Conservation (phyloP, 2,329 filamentous ascomycete genomes). For the Sporothrix brunneoviolacea region DNA sequence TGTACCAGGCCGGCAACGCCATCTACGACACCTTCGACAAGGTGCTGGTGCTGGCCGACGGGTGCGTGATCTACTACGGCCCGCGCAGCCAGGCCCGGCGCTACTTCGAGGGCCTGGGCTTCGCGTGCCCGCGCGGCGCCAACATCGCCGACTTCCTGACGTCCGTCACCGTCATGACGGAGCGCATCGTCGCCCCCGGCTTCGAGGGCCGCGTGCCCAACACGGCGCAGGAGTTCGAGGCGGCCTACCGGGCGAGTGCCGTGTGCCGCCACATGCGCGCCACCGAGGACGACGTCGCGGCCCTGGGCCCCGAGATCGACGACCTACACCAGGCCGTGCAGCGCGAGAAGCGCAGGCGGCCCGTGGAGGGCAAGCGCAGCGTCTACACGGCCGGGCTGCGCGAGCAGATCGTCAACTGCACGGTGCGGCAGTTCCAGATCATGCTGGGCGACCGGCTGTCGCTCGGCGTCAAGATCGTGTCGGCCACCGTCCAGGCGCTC, state of each 20-base stretch:
- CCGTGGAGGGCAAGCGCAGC: slow-evolving; percentile 15
- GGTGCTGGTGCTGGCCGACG: slow-evolving; percentile 8
- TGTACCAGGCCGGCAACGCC: slow-evolving; percentile 61
- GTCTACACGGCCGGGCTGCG: slow-evolving; percentile 67
- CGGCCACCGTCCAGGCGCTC: slow-evolving; percentile 64
- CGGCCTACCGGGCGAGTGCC: slow-evolving; percentile 43
- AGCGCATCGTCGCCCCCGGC: slow-evolving; percentile 42
- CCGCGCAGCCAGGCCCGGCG: slow-evolving; percentile 45
- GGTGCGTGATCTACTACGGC: slow-evolving; percentile 7
- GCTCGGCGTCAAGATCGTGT: slow-evolving; percentile 72
- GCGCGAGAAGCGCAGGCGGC: slow-evolving; percentile 5
- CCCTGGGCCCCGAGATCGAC: slow-evolving; percentile 23
- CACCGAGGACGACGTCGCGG: slow-evolving; percentile 46
- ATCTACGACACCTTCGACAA: slow-evolving; percentile 34
- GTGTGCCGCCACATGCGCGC: slow-evolving; percentile 37
- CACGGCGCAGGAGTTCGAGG: slow-evolving; percentile 56
- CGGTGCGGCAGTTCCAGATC: slow-evolving; percentile 71
- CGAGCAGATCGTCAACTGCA: slow-evolving; percentile 62
- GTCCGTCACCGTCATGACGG: slow-evolving; percentile 37
- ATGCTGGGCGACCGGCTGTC: slow-evolving; percentile 68
- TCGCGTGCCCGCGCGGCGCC: slow-evolving; percentile 47
- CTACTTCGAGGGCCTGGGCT: slow-evolving; percentile 63
- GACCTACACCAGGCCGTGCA: slow-evolving; percentile 3
- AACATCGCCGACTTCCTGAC: slow-evolving; percentile 75
- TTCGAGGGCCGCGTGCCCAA: slow-evolving; percentile 41